Base-by-base conservation (phyloP, 768 basidiomycete species). In the Podaxis sp. region DNA sequence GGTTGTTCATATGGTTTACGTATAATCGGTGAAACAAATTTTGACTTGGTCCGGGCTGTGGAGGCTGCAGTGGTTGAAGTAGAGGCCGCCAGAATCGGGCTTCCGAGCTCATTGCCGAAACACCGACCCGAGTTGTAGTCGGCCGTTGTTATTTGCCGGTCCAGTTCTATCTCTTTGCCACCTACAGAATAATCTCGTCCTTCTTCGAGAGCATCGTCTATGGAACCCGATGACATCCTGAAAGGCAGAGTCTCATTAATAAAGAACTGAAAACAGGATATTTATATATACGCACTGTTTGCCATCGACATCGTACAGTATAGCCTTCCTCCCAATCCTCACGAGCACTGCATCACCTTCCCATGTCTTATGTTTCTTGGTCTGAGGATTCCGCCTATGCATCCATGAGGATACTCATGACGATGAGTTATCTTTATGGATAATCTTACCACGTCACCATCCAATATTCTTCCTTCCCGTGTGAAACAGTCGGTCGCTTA, bases 341-440 rank as follows among this genome's bases (percentile, higher is more conserved):
- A 83, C 82, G 4, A 91, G 77, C n/a, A 89, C 78, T 38, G 80
- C 87, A 66, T 88, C 91, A 38, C 90, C 92, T 55, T 95, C 92
- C 93, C 93, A 95, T 0, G 89, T 93, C 71, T 93, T 93, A 67
- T 94, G 87, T 72, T 95, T 95, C 75, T 84, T 90, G 40, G 78
- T 76, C 71, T 92, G 89, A 47, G 80, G 86, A 48, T 75, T 80
- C 61, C 89, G 75, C 89, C 88, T 90, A 37, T 14, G 38, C 21
- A 47, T 13, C 50, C 21, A 48, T 51, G 28, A 13, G 14, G 40
- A 48, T 40, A 55, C 32, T 27, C 1, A 25, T 58, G 14, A 35
- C 14, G 18, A n/a, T 28, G 40, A 18, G 55, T 36, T 28, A 3
- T 16, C 27, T 54, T 48, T 47, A 27, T n/a, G 53, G 50, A 44